A percentile compares a stretch with the other conserved stretches of the same genome.
Conservation (phyloP, 352 stramenopile genomes). For the Phytophthora quininea region DNA sequence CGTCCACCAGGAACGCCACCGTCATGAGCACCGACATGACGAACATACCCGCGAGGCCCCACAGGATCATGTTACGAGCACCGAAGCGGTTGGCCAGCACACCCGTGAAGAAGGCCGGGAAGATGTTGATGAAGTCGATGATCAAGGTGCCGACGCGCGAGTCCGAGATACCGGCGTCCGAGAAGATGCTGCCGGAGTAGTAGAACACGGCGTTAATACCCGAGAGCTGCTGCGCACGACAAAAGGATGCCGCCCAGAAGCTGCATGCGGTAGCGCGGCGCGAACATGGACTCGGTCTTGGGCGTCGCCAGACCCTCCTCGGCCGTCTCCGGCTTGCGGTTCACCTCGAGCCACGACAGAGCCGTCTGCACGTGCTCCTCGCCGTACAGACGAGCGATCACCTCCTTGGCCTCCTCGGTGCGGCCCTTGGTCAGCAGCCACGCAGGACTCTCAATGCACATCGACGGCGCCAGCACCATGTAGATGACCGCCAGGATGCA, state of each 20-base stretch:
- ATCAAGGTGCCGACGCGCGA: background rate
- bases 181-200: slow-evolving; percentile 8
- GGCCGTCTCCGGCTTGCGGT: background rate
- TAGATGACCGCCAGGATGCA: slow-evolving; percentile 46
- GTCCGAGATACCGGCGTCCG: slow-evolving; percentile 2
- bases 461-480: slow-evolving; percentile 36
- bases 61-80: slow-evolving; percentile 50
- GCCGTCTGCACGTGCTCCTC: slow-evolving; percentile 15
- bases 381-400: slow-evolving; percentile 28
- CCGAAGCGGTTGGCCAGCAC: slow-evolving; percentile 31
- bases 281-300: slow-evolving; percentile 30
- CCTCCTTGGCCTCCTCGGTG: slow-evolving; percentile 33
- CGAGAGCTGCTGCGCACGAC: slow-evolving; percentile 41
- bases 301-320: background rate
- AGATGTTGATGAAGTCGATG: slow-evolving; percentile 8
- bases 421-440: slow-evolving; percentile 23
- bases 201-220: slow-evolving; percentile 54
- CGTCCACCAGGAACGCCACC: slow-evolving; percentile 23
- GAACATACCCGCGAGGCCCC: slow-evolving; percentile 29
- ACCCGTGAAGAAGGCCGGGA: slow-evolving; percentile 1
- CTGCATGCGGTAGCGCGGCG: slow-evolving; percentile 32
- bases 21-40: slow-evolving; percentile 6
- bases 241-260: slow-evolving; percentile 35
- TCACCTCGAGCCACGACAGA: slow-evolving; percentile 3
- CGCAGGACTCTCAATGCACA: slow-evolving; percentile 39